These are phyloP conservation scores for Cyathus striatus DNA, from an alignment of 768 basidiomycete species.

Conservation along the genomic window DNA sequence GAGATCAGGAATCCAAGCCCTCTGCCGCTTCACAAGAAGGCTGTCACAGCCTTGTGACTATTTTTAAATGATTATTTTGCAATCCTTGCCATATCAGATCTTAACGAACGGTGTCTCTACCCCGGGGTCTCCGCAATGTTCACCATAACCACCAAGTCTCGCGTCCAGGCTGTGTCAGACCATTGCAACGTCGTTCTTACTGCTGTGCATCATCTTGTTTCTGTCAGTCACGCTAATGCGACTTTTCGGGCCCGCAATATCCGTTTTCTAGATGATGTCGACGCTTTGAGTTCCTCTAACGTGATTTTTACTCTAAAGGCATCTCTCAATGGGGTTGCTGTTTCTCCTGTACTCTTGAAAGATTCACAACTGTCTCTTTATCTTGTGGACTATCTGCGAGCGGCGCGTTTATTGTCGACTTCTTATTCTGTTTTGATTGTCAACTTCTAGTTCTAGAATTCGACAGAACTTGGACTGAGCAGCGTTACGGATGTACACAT, in stretches of 20 bases:
- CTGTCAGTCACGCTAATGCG: slow-evolving; percentile 21
- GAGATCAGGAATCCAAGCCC: not conserved
- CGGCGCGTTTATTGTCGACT: slow-evolving; percentile 31
- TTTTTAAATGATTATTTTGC: no score
- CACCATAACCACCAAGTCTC: slow-evolving; percentile 16
- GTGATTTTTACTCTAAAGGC: slow-evolving; percentile 53
- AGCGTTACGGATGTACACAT: slow-evolving; percentile 50
- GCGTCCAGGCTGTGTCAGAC: slow-evolving; percentile 38
- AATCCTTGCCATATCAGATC: no score
- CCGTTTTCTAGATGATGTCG: slow-evolving; percentile 34
- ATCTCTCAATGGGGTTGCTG: slow-evolving; percentile 35
- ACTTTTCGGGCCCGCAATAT: slow-evolving; percentile 26
- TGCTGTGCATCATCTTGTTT: slow-evolving; percentile 36
- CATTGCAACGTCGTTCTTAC: slow-evolving; percentile 40
- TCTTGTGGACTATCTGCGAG: slow-evolving; percentile 44
- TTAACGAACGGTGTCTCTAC: not conserved
- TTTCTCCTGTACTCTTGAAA: slow-evolving; percentile 34
- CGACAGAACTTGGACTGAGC: slow-evolving; percentile 49
- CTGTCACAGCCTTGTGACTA: no score
- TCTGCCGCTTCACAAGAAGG: no score
- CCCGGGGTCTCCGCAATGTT: slow-evolving; percentile 6
- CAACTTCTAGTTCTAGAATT: slow-evolving; percentile 40
- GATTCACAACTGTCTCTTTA: slow-evolving; percentile 46
- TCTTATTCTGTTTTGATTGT: no score
- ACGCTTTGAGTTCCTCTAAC: slow-evolving; percentile 45